Evolutionary conservation across 2,329 filamentous ascomycete genomes (phyloP), one percentile per base, ranked within the genome.

Genomic region (Pseudogymnoascus sp.): DNA sequence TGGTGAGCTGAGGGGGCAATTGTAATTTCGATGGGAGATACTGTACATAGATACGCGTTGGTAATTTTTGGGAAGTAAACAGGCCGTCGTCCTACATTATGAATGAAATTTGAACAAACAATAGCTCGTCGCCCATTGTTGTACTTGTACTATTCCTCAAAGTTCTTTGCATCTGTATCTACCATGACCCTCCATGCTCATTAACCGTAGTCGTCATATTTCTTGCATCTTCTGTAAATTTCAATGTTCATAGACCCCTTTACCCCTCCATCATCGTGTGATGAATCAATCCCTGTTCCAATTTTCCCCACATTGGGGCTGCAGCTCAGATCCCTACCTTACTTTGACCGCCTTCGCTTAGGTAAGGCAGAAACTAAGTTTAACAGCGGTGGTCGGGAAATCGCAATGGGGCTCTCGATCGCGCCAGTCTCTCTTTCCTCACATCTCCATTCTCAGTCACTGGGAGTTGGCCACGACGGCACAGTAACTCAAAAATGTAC

Each of bases 1-100:
- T 17, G 79, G 80, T 3, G 74, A 74, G 26, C 67, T 69, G 2
- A 70, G 69, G 60, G 72, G 78, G 3, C 77, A 78, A 64, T 68
- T 81, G 62, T 82, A 68, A 69, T 57, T n/a, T 57, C 9, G 50
- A 33, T 33, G 10, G 3, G 28, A 35, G 28, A 57, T 57, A 33
- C 5, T 57, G 50, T 57, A 57, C 8, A 33, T 57, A 57, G 9
- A 57, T 35, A 33, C 21, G 21, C 6, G 10, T 11, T 1, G 13
- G 17, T 5, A 5, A 57, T 35, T 57, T 57, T 13, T 57, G 4
- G n/a, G 9, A 53, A 53, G 26, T 17, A 19, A 26, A n/a, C n/a
- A 53, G 47, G 15, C 31, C 9, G 15, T 50, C 9, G 9, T 28
- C 15, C 5, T 13, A 31, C 2, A 26, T 33, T 53, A 57, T 57